These are phyloP conservation scores for Mrakia frigida DNA, from an alignment of 768 basidiomycete genomes.

Conservation along the genomic window DNA sequence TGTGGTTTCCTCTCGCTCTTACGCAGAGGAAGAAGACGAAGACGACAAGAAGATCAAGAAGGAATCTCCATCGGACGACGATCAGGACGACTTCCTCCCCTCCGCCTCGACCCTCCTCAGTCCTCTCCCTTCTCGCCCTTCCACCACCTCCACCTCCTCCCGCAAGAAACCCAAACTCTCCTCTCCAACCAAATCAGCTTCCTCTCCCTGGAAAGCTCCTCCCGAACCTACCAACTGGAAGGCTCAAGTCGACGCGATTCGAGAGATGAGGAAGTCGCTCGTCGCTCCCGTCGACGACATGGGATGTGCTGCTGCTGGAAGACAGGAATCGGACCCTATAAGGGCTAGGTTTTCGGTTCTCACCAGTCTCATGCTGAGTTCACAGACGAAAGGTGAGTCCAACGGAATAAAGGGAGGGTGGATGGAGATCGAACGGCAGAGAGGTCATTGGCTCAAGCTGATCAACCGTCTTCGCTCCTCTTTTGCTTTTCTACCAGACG, in stretches of 20 bases:
- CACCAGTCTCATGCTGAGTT: constrained; percentile 19
- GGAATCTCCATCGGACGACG: background rate
- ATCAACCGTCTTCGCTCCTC: no score
- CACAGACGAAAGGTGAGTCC: constrained; percentile 26
- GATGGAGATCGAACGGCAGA: background rate
- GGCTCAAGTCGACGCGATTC: constrained; percentile 5
- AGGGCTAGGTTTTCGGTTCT: constrained; percentile 21
- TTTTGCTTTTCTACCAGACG: constrained; percentile 1
- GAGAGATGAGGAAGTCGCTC: background rate
- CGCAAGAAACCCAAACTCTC: background rate
- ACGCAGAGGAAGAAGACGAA: background rate
- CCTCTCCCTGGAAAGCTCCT: background rate
- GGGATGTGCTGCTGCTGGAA: constrained; percentile 26
- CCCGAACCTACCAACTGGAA: constrained; percentile 17
- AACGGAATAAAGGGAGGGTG: no score
- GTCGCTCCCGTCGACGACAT: constrained; percentile 26
- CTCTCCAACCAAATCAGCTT: background rate
- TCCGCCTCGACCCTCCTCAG: background rate
- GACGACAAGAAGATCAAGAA: background rate
- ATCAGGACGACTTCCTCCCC: background rate
- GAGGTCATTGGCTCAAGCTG: no score
- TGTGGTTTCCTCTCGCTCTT: background rate
- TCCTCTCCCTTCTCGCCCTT: background rate
- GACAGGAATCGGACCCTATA: background rate
- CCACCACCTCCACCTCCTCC: no score